Evolutionary conservation across 257 asterid genomes (phyloP).

Genomic region (Solanum etuberosum): DNA sequence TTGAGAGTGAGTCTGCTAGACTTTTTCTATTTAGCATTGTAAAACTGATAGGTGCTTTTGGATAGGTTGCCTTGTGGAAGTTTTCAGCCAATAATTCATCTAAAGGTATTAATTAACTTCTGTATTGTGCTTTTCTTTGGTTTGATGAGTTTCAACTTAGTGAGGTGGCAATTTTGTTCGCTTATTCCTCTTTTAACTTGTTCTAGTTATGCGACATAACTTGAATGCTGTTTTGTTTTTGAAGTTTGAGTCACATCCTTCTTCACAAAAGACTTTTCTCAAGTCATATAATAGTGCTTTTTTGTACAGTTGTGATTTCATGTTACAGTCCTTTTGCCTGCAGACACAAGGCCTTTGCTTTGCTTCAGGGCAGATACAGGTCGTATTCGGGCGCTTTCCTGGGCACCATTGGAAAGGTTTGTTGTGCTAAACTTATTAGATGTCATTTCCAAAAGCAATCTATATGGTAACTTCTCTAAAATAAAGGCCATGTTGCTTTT

Average conservation of each 20-base stretch:
- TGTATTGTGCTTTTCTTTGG: neutral
- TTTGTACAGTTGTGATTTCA: neutral
- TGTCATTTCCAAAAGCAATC: neutral
- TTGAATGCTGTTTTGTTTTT: neutral
- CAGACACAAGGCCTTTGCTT: slow-evolving; percentile 81
- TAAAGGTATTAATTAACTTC: slow-evolving; percentile 37
- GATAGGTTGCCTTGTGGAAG: slow-evolving; percentile 92
- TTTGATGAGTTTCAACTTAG: neutral
- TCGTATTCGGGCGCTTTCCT: slow-evolving; percentile 78
- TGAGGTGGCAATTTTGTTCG: neutral
- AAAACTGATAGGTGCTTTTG: slow-evolving; percentile 1
- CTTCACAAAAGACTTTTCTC: neutral
- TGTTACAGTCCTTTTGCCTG: slow-evolving; percentile 14
- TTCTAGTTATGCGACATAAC: neutral
- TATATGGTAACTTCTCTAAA: neutral
- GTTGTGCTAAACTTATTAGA: slow-evolving; percentile 1
- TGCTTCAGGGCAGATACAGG: slow-evolving; percentile 75
- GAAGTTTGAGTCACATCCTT: neutral
- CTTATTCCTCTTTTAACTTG: neutral
- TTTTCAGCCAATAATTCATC: slow-evolving; percentile 47
- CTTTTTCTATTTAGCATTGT: neutral
- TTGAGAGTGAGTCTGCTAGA: neutral
- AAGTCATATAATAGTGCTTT: neutral
- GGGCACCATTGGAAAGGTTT: slow-evolving; percentile 75
- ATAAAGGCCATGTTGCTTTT: neutral